These are phyloP conservation scores for Fusarium gaditjirri DNA, from an alignment of 2,329 filamentous ascomycete species.

Conservation along the genomic window DNA sequence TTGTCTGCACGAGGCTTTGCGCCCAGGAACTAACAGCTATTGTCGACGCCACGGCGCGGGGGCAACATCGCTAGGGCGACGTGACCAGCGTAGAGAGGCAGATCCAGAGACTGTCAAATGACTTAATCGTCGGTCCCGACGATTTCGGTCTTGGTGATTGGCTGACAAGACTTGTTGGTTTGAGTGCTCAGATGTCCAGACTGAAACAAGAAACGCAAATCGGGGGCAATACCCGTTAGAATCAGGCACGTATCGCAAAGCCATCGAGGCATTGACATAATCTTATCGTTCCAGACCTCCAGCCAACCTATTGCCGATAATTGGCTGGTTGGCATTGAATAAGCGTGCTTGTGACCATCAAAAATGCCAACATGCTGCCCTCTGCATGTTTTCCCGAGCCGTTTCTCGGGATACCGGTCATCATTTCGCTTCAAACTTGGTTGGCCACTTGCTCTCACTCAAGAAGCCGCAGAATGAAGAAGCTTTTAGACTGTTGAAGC, in stretches of 20 bases:
- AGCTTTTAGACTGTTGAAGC: fast-evolving
- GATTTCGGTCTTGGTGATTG: neutral
- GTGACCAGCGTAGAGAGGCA: neutral
- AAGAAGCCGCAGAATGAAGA: neutral
- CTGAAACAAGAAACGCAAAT: neutral
- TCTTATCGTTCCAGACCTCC: neutral
- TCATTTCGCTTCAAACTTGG: neutral
- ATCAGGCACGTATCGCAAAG: neutral
- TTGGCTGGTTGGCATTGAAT: neutral
- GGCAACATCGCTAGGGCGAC: neutral
- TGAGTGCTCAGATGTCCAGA: neutral
- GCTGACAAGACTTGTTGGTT: fast-evolving
- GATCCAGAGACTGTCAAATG: fast-evolving
- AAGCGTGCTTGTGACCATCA: fast-evolving
- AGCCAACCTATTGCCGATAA: fast-evolving
- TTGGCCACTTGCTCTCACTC: neutral
- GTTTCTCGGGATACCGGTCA: neutral
- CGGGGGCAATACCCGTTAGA: neutral
- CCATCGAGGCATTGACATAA: neutral
- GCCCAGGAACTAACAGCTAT: neutral
- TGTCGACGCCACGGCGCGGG: neutral
- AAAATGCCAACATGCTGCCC: fast-evolving
- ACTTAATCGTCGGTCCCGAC: neutral
- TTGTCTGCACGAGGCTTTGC: neutral
- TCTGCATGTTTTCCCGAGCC: neutral